Base-by-base conservation (phyloP, 179 eudicot genomes). In the Patellifolia procumbens region DNA sequence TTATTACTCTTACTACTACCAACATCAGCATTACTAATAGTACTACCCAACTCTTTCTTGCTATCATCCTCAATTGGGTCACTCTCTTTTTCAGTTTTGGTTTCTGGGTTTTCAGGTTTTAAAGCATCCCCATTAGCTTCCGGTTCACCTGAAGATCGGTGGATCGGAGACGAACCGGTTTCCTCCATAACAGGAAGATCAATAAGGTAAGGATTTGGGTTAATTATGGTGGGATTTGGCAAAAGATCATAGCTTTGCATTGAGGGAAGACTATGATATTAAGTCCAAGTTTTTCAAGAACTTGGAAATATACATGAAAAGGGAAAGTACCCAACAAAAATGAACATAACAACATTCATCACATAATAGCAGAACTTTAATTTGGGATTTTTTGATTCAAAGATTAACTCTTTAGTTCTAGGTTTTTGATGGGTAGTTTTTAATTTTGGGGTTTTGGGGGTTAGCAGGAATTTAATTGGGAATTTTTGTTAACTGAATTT, bases 121-220 rank as follows among this genome's bases (percentile, higher is more conserved):
- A n/a, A n/a, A n/a, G 68, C 9, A 55, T 76, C 72, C 48, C 79
- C 82, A 84, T 78, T 84, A 35, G 78, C 2, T 42, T 55, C 73
- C 56, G 61, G 66, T 32, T 68, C 66, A 34, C 63, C 76, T 19
- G 73, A 69, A 53, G 82, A 78, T 34, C 79, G 48, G 53, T 78
- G 92, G 94, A 91, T 91, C 97, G 91, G 88, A 64, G 88, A 48
- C 16, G 88, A 79, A 53, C 83, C 81, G 22, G 84, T 61, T 78
- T 77, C 89, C 20, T 83, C 62, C 90, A 86, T 83, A 75, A 84
- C 71, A 60, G 80, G 74, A 53, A 46, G 87, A 87, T 87, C 89
- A 78, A 85, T 56, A 52, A 29, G 80, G 43, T 76, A 70, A 77
- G 71, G 48, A 26, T 77, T 75, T 63, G 76, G 87, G 83, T 60